Evolutionary conservation across 169 alveolate genomes (phyloP).

Genomic region (Eimeria praecox): DNA sequence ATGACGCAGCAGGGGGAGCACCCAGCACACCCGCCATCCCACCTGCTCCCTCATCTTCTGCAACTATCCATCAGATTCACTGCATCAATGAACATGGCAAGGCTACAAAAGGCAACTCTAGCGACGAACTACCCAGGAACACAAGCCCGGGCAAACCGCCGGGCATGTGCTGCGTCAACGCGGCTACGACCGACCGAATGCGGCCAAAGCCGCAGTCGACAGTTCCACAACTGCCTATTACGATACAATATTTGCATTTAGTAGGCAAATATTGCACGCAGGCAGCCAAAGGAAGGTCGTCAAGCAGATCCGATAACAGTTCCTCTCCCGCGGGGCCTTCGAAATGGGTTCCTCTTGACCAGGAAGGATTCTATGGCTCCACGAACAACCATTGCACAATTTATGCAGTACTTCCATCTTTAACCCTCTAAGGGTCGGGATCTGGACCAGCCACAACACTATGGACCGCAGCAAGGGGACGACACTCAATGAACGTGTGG

Average conservation of each 20-base stretch:
- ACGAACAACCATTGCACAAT: not conserved
- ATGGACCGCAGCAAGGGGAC: slow-evolving; percentile 8
- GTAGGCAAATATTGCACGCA: slow-evolving; percentile 18
- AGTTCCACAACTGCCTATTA: slow-evolving; percentile 26
- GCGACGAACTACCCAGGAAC: slow-evolving; percentile 37
- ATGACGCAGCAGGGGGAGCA: slow-evolving; percentile 35
- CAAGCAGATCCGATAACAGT: slow-evolving; percentile 1
- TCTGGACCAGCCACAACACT: slow-evolving; percentile 5
- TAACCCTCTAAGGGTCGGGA: not conserved
- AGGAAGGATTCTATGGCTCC: slow-evolving; percentile 23
- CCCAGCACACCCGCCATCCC: slow-evolving; percentile 30
- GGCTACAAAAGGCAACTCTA: slow-evolving; percentile 4
- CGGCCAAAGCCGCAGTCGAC: slow-evolving; percentile 42
- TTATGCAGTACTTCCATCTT: not conserved
- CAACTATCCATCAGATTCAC: slow-evolving; percentile 11
- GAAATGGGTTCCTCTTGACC: slow-evolving; percentile 27
- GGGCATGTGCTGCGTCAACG: slow-evolving; percentile 35
- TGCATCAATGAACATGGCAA: slow-evolving; percentile 16
- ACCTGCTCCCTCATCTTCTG: slow-evolving; percentile 26
- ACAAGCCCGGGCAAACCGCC: slow-evolving; percentile 45
- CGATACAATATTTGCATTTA: slow-evolving; percentile 18
- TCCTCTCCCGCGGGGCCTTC: slow-evolving; percentile 41
- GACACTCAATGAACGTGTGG: slow-evolving; percentile 17
- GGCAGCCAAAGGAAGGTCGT: not conserved
- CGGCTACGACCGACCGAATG: slow-evolving; percentile 31